Percentiles rank a stretch among this genome's conserved stretches.
phyloP scores from a whole-genome alignment of 306 rosid species.

The Cucumis cinereus region DNA sequence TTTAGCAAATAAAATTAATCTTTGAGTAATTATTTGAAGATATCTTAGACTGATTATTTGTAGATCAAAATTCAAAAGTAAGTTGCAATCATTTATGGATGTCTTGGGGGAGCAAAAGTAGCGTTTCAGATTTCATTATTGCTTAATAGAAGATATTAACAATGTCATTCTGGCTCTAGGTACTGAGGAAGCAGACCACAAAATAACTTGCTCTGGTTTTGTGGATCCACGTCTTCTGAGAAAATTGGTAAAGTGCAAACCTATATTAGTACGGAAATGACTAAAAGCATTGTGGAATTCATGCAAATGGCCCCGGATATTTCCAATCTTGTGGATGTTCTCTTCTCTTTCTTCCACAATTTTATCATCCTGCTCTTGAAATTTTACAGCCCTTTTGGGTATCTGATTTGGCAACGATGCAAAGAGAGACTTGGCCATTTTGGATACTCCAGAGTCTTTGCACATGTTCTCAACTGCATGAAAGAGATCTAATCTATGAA shows the following conservation, averaged over 20 bases:
- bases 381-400: slow-evolving; percentile 46
- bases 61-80: not conserved
- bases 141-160: not conserved
- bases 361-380: slow-evolving; percentile 50
- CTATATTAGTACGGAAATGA: slow-evolving; percentile 45
- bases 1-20: not conserved
- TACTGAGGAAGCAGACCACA: slow-evolving; percentile 15
- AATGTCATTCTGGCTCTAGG: not conserved
- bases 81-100: not conserved
- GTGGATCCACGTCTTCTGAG: slow-evolving; percentile 28
- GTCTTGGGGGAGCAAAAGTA: slow-evolving; percentile 4
- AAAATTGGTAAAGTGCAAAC: slow-evolving; percentile 55
- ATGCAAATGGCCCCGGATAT: slow-evolving; percentile 55
- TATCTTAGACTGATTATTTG: not conserved
- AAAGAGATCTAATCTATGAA: slow-evolving; percentile 63
- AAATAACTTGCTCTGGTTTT: slow-evolving; percentile 22
- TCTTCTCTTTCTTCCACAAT: slow-evolving; percentile 42
- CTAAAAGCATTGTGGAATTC: slow-evolving; percentile 43
- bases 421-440: slow-evolving; percentile 89
- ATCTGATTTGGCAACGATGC: slow-evolving; percentile 54
- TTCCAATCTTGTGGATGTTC: slow-evolving; percentile 50
- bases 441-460: slow-evolving; percentile 73
- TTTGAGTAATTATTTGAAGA: not conserved
- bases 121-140: not conserved
- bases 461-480: slow-evolving; percentile 82